Evolutionary conservation across 2,329 filamentous ascomycete genomes (phyloP), one percentile per base, ranked within the genome.

Genomic region (Colletotrichum viniferum): DNA sequence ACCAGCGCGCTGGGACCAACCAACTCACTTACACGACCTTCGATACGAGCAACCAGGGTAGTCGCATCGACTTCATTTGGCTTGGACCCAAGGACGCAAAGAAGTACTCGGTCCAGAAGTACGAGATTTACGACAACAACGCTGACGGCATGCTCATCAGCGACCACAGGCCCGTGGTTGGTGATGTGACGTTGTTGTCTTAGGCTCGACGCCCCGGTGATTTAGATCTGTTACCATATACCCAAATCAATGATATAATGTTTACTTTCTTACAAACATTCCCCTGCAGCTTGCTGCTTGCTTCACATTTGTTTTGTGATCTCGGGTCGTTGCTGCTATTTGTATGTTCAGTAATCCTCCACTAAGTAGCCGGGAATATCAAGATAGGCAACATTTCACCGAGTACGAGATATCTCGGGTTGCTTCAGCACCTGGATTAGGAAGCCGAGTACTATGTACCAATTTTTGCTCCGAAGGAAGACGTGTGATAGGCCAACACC

Each of bases 101-200:
- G 74, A 82, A 83, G 5, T 81, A 80, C 52, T 81, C 81, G 4
- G 85, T 89, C 26, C 83, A 85, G 75, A 88, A 85, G 3, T 93
- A 89, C 84, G 90, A 88, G 4, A 92, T 94, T 13, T 80, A 94
- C 66, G 81, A 87, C 28, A 94, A 94, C 80, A 43, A 36, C 1
- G 77, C 70, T n/a, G 34, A 71, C 26, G 76, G 73, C n/a, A 83
- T 83, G 48, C 93, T 93, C 78, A 84, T 89, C 52, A 94, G 92
- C 76, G 93, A 95, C 79, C 93, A 95, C 81, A 85, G 92, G 72
- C 88, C 92, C 36, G 92, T 94, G n/a, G 88, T 94, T 66, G 89
- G 89, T 21, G 92, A 94, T 82, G 73, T 92, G 56, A 77, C 73
- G 2, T 69, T 77, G 7, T 36, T 75, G 43, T 75, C 69, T 16